Conservation (phyloP, 78 protist species). For the Bigelowiella natans region DNA sequence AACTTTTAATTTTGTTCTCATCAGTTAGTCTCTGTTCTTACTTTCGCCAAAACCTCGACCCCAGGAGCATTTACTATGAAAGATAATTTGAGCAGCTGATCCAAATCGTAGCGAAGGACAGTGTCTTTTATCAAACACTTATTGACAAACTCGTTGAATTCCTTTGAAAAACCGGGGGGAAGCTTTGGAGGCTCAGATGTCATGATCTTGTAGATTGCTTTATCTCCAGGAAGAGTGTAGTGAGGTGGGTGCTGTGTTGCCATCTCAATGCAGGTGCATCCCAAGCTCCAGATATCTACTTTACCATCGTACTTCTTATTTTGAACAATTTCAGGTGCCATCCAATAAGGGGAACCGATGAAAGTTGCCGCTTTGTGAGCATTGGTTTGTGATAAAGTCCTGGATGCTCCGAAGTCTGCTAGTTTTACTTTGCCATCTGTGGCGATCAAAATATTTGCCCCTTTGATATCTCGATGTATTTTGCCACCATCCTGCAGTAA, state of each 20-base stretch:
- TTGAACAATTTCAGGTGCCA: constrained; percentile 44
- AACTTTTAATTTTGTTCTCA: too few relatives aligned
- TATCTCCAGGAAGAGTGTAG: constrained; percentile 50
- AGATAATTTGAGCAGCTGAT: background rate
- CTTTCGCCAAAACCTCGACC: background rate
- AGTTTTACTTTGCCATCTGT: constrained; percentile 23
- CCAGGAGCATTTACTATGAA: background rate
- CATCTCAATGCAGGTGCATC: constrained; percentile 27
- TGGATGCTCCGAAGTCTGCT: constrained; percentile 17
- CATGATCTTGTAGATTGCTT: constrained; percentile 80
- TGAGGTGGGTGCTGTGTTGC: background rate
- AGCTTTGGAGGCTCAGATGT: constrained; percentile 70
- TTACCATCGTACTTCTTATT: constrained; percentile 24
- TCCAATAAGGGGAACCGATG: constrained; percentile 49
- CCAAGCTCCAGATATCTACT: constrained; percentile 39
- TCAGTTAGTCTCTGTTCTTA: background rate
- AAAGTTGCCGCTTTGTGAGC: background rate
- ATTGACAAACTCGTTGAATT: background rate
- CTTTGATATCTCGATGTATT: constrained; percentile 44
- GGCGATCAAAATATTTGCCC: constrained; percentile 30
- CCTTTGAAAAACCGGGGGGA: constrained; percentile 45
- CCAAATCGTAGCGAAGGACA: background rate
- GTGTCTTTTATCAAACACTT: background rate
- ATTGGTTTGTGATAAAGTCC: background rate
- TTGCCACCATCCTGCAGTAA: constrained; percentile 69